Base-by-base conservation (phyloP, 345 rosid species). In the Dovyalis caffra region DNA sequence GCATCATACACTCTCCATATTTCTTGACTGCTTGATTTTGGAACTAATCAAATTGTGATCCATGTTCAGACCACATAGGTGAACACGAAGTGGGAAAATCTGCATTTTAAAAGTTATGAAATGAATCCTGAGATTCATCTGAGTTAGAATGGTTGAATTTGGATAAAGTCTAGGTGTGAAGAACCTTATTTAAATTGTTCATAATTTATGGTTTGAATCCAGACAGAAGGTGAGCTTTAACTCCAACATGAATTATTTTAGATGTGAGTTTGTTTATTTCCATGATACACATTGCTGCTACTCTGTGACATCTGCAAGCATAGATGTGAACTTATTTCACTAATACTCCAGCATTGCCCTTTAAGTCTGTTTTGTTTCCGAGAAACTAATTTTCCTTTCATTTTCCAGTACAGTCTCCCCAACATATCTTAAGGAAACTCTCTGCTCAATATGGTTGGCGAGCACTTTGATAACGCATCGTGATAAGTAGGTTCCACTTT, bases 371-470 rank as follows among this genome's bases (percentile, higher is more conserved):
- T 57, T 72, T 43, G 14, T 67, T 71, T 32, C 64, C 57, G 62
- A 75, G 45, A 9, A 62, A 37, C 25, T 62, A 32, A 61, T 37
- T 66, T 68, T 75, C 31, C 14, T 71, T 63, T 72, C 64, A 49
- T 43, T 81, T 77, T 84, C 68, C 91, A 86, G 89, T 68, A 76
- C 89, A 81, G 89, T 88, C 51, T 88, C 89, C 66, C 91, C 91
- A 23, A 88, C 89, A 29, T 88, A 88, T 83, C 83, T 84, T 29
- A 84, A 88, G 53, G 89, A 86, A 79, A 88, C 91, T 37, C 87
- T 88, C 66, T 84, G 85, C 79, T 88, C 86, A 28, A 87, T 89
- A 74, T 88, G 91, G 91, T 80, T 88, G 67, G 77, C 89, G 20
- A 79, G 81, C 82, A 83, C 86, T 77, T 74, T 88, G 83, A 83